Conservation (phyloP, 1,139 yeast genomes). For the Hansenula sp. region DNA sequence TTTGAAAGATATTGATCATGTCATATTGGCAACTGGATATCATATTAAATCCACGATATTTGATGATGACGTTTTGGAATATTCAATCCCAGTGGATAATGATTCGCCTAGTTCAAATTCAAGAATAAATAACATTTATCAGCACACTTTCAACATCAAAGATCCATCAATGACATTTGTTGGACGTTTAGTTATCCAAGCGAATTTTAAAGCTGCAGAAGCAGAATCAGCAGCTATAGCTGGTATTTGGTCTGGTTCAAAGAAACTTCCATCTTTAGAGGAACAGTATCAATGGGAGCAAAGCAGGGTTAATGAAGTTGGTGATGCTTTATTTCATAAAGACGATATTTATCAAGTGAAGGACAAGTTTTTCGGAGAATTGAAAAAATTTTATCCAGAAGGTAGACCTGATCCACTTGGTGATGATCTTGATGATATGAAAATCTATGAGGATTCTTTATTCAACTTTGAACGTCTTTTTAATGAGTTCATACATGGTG, state of each 20-base stretch:
- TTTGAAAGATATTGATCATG: constrained; percentile 28
- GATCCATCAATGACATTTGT: constrained; percentile 37
- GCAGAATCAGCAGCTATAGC: constrained; percentile 15
- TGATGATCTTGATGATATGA: constrained; percentile 12
- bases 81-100: constrained; percentile 4
- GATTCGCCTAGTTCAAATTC: constrained; percentile 3
- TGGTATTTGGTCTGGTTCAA: constrained; percentile 10
- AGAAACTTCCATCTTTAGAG: background rate
- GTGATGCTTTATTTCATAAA: constrained; percentile 25
- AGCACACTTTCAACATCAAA: constrained; percentile 32
- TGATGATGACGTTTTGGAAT: constrained; percentile 9
- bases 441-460: constrained; percentile 14
- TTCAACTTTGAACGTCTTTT: constrained; percentile 15
- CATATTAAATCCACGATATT: constrained; percentile 31
- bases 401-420: constrained; percentile 26
- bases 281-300: background rate
- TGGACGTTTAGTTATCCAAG: constrained; percentile 11
- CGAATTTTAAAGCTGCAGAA: constrained; percentile 13
- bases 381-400: constrained; percentile 24
- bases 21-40: constrained; percentile 42
- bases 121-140: constrained; percentile 27
- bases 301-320: constrained; percentile 4
- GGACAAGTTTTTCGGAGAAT: constrained; percentile 22
- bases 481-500: constrained; percentile 15
- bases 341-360: constrained; percentile 21